Percentiles rank a stretch among this genome's conserved stretches.
These are phyloP conservation scores for Monascus purpureus DNA, from an alignment of 495 filamentous ascomycete genomes.

Conservation along the genomic window DNA sequence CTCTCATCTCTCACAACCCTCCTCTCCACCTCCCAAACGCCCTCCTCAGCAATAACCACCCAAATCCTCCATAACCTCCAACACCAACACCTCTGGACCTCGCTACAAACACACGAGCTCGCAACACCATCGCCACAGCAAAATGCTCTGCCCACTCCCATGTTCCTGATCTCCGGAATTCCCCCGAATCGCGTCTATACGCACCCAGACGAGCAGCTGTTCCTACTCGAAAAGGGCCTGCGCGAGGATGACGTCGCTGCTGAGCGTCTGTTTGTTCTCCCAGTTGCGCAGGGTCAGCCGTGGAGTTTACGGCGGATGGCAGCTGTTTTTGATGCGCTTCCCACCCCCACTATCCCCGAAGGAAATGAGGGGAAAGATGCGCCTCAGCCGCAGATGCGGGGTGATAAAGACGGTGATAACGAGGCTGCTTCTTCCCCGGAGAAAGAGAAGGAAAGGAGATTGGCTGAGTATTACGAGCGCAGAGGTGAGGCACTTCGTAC, in stretches of 20 bases:
- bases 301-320: constrained; percentile 69
- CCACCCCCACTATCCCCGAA: too few species aligned
- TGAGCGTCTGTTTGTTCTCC: constrained; percentile 76
- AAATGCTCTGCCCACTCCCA: constrained; percentile 23
- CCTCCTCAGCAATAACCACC: constrained; percentile 39
- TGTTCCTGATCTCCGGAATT: constrained; percentile 71
- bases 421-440: constrained; percentile 6
- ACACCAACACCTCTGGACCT: constrained; percentile 78
- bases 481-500: constrained; percentile 16
- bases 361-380: constrained; percentile 19
- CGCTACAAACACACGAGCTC: constrained; percentile 44
- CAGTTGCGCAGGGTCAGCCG: constrained; percentile 64
- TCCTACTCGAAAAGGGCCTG: constrained; percentile 46
- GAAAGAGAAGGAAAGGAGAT: constrained; percentile 16
- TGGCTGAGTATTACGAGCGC: constrained; percentile 24
- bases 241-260: constrained; percentile 35
- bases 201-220: constrained; percentile 86
- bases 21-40: constrained; percentile 16
- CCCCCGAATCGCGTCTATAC: constrained; percentile 76
- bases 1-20: constrained; percentile 22
- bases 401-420: constrained; percentile 9
- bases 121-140: constrained; percentile 13
- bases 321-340: constrained; percentile 64
- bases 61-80: constrained; percentile 69
- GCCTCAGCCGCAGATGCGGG: constrained; percentile 5